These are phyloP conservation scores for Populus davidiana DNA, from an alignment of 345 rosid species.

Conservation along the genomic window DNA sequence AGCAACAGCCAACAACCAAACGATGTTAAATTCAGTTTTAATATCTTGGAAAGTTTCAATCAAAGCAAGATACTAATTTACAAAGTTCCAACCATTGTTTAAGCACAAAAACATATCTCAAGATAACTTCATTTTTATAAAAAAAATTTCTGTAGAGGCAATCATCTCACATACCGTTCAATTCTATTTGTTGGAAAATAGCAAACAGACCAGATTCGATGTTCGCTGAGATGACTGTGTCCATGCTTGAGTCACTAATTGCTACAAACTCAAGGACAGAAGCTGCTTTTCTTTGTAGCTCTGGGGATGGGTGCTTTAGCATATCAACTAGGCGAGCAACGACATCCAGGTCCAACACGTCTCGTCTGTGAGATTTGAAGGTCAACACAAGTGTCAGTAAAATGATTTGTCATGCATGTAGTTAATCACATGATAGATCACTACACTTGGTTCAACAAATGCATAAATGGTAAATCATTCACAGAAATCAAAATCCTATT, in stretches of 20 bases:
- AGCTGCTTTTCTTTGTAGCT: slow-evolving; percentile 65
- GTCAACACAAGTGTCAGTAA: slow-evolving; percentile 16
- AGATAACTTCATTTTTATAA: background rate
- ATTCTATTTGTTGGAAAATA: slow-evolving; percentile 52
- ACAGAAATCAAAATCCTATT: background rate
- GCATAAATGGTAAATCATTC: background rate
- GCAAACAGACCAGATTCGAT: slow-evolving; percentile 56
- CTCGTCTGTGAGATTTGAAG: slow-evolving; percentile 37
- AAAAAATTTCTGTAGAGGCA: background rate
- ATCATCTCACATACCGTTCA: slow-evolving; percentile 44
- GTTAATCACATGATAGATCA: slow-evolving; percentile 1
- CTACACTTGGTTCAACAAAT: background rate
- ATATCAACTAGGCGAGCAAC: slow-evolving; percentile 56
- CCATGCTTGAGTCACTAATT: slow-evolving; percentile 41
- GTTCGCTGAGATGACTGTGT: slow-evolving; percentile 40
- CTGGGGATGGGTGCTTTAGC: slow-evolving; percentile 50
- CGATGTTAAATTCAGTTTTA: background rate
- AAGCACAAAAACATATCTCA: background rate
- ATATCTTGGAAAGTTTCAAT: background rate
- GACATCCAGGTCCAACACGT: slow-evolving; percentile 48
- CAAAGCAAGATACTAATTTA: background rate
- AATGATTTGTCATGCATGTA: background rate
- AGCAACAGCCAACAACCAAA: background rate
- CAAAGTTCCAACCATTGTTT: background rate
- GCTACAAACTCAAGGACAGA: slow-evolving; percentile 62